Conservation (phyloP, 345 rosid genomes). For the Eucalyptus marginata region DNA sequence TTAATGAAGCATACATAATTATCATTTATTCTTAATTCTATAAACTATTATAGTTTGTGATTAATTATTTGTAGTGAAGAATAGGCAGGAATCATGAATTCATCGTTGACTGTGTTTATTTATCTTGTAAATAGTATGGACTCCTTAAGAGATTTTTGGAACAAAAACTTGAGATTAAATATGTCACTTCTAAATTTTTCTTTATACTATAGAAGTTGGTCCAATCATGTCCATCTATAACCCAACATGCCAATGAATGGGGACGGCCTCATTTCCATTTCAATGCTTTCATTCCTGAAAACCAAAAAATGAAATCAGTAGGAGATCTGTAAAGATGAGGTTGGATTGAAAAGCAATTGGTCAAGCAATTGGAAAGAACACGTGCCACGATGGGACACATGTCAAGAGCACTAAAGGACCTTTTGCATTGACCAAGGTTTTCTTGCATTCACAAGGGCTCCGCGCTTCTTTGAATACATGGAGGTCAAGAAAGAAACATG, state of each 20-base stretch:
- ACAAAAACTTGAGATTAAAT: neutral
- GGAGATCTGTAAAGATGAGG: neutral
- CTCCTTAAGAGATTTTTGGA: neutral
- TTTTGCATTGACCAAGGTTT: neutral
- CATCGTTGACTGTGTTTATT: neutral
- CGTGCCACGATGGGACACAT: neutral
- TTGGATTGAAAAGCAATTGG: neutral
- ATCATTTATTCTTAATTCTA: neutral
- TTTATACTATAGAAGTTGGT: neutral
- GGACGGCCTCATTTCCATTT: neutral
- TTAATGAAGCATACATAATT: neutral
- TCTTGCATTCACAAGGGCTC: neutral
- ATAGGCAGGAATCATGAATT: neutral
- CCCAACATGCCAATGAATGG: neutral
- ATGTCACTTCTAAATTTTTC: neutral
- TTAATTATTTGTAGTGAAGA: neutral
- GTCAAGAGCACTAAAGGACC: neutral
- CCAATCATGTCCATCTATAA: neutral
- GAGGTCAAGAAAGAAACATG: neutral
- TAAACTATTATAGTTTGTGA: neutral
- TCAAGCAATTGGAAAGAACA: neutral
- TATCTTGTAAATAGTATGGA: neutral
- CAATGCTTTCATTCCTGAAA: neutral
- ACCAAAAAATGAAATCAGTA: neutral
- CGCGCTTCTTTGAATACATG: neutral